Base-by-base conservation (phyloP, 2,329 filamentous ascomycete genomes). In the Diplocarpon rosae region DNA sequence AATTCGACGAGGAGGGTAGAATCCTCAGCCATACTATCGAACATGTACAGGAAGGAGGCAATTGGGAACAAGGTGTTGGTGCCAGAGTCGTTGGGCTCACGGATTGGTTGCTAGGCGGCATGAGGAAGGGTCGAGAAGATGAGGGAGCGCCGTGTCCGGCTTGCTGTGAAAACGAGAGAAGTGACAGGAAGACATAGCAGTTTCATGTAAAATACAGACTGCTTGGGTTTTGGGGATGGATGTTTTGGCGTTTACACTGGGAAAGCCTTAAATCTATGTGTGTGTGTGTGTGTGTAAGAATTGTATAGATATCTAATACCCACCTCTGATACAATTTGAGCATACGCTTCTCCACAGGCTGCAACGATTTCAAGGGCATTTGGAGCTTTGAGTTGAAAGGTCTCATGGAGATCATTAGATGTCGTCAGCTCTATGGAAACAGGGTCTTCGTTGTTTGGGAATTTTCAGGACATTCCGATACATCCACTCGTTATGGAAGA, bases 1-100 rank as follows among this genome's bases (percentile, higher is more conserved):
- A 94, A 53, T 98, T 98, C 62, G 92, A 96, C 59, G 72, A 78
- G 37, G 76, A 94, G 56, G 92, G 92, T 1, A 74, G 87, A 51
- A 78, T 98, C 30, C 66, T 84, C 38, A 87, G 78, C 54, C 92
- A 96, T 63, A 94, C 86, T 0, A 96, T 98, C 58, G 92, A 98
- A 66, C 85, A 94, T 65, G 84, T 85, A 1, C 84, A 95, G 57
- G 82, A 92, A 57, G 80, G 82, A 13, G 78, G 82, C 32, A 78
- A 86, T 48, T 93, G 83, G 78, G 89, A 95, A 57, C 78, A 77
- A 51, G 88, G 78, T 13, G 69, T 81, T n/a, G 78, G 85, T 20
- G 82, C 85, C 16, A 85, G 82, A 59, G 84, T 98, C 15, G 87
- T 96, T 13, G 88, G 84, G 12, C 68, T 96, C 53, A 95, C 92